phyloP scores from a whole-genome alignment of 371 early-diverging fungal genomes.

The Mortierella sp. region DNA sequence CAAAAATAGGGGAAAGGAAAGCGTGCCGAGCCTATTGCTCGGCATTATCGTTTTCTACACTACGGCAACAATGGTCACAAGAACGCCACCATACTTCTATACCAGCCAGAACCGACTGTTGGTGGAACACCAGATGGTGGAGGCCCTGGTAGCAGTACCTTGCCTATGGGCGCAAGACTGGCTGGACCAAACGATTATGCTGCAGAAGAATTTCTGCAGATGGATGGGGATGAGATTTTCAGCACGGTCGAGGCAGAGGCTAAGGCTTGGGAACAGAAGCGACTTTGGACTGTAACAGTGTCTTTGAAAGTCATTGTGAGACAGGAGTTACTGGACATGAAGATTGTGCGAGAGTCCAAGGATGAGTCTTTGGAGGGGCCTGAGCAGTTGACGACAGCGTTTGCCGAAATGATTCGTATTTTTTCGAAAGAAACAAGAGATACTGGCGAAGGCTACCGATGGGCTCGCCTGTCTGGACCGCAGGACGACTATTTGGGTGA shows the following conservation, averaged over 20 bases:
- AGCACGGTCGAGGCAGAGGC: background rate
- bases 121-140: background rate
- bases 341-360: constrained; percentile 3
- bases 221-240: background rate
- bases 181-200: background rate
- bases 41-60: no score
- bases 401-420: background rate
- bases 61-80: no score
- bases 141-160: background rate
- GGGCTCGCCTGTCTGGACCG: background rate
- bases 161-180: background rate
- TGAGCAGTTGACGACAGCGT: background rate
- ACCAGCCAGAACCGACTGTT: background rate
- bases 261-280: background rate
- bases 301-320: constrained; percentile 1
- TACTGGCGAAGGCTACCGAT: background rate
- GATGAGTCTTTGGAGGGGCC: background rate
- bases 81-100: background rate
- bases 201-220: background rate
- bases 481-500: background rate
- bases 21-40: no score
- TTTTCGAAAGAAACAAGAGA: background rate
- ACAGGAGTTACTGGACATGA: background rate
- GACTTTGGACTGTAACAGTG: background rate
- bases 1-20: no score